These are phyloP conservation scores for Aspergillus melleus DNA, from an alignment of 2,329 filamentous ascomycete genomes.

Conservation along the genomic window DNA sequence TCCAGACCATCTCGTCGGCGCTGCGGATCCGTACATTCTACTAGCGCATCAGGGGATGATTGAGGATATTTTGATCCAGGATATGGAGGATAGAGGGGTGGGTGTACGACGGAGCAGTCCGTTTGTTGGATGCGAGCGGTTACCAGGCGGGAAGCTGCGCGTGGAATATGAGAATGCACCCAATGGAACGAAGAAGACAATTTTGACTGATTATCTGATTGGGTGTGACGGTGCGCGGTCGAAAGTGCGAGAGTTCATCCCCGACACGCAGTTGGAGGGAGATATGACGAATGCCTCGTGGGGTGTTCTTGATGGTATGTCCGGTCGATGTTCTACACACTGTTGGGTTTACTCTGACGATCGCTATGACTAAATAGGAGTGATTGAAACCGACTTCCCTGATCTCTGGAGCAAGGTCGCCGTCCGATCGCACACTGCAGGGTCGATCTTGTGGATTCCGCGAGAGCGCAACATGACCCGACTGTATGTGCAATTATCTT, in stretches of 20 bases:
- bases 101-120: constrained; percentile 64
- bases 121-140: constrained; percentile 56
- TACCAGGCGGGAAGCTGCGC: constrained; percentile 38
- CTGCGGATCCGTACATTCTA: constrained; percentile 55
- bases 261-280: constrained; percentile 49
- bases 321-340: too few relatives aligned
- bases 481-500: constrained; percentile 50
- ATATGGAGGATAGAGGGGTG: constrained; percentile 64
- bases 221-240: constrained; percentile 75
- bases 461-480: constrained; percentile 72
- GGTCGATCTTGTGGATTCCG: constrained; percentile 72
- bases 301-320: constrained; percentile 70
- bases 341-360: neutral
- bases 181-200: constrained; percentile 39
- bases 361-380: constrained; percentile 15
- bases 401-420: constrained; percentile 75
- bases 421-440: constrained; percentile 65
- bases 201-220: constrained; percentile 64
- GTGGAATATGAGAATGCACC: constrained; percentile 42
- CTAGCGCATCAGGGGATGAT: constrained; percentile 73
- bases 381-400: constrained; percentile 68
- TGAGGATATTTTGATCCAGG: constrained; percentile 68
- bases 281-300: constrained; percentile 60
- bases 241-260: constrained; percentile 66
- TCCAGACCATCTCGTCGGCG: constrained; percentile 52